phyloP scores from a whole-genome alignment of 2,329 filamentous ascomycete species.

The Diatrype stigma region DNA sequence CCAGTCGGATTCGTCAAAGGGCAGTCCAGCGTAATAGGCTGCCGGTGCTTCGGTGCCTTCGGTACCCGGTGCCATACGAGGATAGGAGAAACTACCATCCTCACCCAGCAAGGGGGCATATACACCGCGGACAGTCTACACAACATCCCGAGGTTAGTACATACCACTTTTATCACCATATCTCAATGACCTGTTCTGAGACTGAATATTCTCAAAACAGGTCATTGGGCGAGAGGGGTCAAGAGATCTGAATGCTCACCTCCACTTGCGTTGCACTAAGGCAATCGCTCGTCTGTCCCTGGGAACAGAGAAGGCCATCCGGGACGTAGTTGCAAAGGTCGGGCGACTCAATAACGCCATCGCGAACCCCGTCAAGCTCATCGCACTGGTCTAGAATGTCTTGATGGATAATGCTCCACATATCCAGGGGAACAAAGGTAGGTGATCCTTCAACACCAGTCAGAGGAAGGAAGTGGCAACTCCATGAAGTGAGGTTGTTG shows the following conservation, averaged over 20 bases:
- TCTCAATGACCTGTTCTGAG: too few relatives aligned
- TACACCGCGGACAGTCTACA: slow-evolving; percentile 7
- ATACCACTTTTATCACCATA: too few relatives aligned
- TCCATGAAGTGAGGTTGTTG: slow-evolving; percentile 25
- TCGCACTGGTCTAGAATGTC: slow-evolving; percentile 10
- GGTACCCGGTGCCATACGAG: slow-evolving; percentile 46
- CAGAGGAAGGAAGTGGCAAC: slow-evolving; percentile 40
- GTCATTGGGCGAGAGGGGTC: too few relatives aligned
- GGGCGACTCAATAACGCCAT: slow-evolving; percentile 10
- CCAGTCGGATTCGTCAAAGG: slow-evolving; percentile 43
- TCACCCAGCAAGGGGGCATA: slow-evolving; percentile 4
- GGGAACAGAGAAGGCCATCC: slow-evolving; percentile 6
- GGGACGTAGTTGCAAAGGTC: slow-evolving; percentile 12
- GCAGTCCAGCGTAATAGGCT: slow-evolving; percentile 33
- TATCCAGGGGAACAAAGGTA: slow-evolving; percentile 4
- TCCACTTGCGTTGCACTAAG: slow-evolving; percentile 7
- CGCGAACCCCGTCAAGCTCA: slow-evolving; percentile 7
- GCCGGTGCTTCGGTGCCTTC: slow-evolving; percentile 32
- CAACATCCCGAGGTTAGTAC: too few relatives aligned
- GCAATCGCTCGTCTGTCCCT: not conserved
- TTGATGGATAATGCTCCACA: not conserved
- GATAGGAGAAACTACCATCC: slow-evolving; percentile 42
- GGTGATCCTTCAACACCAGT: slow-evolving; percentile 22
- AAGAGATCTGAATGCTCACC: too few relatives aligned
- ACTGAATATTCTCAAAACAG: too few relatives aligned